Base-by-base conservation (phyloP, 345 rosid species). In the Citropsis articulata region DNA sequence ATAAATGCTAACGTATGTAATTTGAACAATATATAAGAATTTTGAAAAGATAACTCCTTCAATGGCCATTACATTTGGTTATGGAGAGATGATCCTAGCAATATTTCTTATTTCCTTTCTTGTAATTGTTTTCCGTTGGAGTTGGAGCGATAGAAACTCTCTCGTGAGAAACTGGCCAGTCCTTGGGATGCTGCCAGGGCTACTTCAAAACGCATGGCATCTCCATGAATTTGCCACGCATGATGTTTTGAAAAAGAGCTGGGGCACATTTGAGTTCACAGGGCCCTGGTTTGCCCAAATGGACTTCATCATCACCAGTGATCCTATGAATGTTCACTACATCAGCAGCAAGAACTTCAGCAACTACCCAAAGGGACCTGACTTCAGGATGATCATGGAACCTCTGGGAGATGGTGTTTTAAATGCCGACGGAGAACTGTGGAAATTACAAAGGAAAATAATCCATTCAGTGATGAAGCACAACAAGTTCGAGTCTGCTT, bases 221-320 rank as follows among this genome's bases (percentile, higher is more conserved):
- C 4, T 72, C 59, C 77, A 63, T 5, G 81, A 81, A 5, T 81
- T 6, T 12, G 7, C 2, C 40, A 66, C 83, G 1, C 22, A 10
- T 0, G 48, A 62, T 4, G 0, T 53, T 24, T 55, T 83, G 22
- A 21, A 33, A 6, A 69, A 18, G 12, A 45, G 53, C 10, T 45
- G 76, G 0, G 82, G 77, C 69, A 78, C 84, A 0, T 28, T 72
- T 27, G 6, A 13, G 69, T 64, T 83, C 71, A 79, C 67, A 30
- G 86, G 88, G 0, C 78, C 83, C 2, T 73, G 63, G 75, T 80
- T 83, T 40, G 24, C 76, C 6, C 64, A 69, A 64, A 40, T 65
- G 50, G 69, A 83, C 10, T 56, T 75, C 19, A 0, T 83, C 22
- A 0, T 79, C 4, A 77, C 82, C 4, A 16, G 78, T 13, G 77